These are phyloP conservation scores for Russula ochroleuca DNA, from an alignment of 768 basidiomycete species.

Conservation along the genomic window DNA sequence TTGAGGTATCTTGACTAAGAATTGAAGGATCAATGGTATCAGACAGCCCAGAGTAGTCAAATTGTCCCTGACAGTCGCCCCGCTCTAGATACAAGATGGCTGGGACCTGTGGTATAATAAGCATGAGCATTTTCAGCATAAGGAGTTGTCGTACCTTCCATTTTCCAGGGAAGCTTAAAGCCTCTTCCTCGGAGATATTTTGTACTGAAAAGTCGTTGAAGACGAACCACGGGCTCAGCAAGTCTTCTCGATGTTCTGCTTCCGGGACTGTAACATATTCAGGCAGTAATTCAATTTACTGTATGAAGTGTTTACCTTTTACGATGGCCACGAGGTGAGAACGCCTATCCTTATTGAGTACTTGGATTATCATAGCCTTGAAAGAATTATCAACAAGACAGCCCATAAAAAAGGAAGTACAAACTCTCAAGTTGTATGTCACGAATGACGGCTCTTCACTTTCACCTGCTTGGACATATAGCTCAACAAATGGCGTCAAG, in stretches of 20 bases:
- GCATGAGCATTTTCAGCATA: neutral
- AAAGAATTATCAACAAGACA: neutral
- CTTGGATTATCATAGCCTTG: constrained; percentile 79
- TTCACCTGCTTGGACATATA: constrained; percentile 58
- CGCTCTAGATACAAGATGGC: constrained; percentile 89
- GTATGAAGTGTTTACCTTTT: constrained; percentile 50
- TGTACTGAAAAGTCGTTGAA: constrained; percentile 96
- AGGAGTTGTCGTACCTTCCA: constrained; percentile 71
- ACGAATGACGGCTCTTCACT: constrained; percentile 52
- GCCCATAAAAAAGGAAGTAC: constrained; percentile 30
- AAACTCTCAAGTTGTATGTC: constrained; percentile 69
- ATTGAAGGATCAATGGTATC: constrained; percentile 67
- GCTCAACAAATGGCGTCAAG: constrained; percentile 50
- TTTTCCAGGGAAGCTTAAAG: constrained; percentile 74
- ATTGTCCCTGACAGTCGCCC: constrained; percentile 47
- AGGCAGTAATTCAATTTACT: neutral
- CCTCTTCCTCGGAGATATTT: constrained; percentile 82
- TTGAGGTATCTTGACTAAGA: constrained; percentile 80
- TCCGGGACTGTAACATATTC: constrained; percentile 55
- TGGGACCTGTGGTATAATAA: constrained; percentile 53
- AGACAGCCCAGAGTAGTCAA: constrained; percentile 66
- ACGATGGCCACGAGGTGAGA: constrained; percentile 88
- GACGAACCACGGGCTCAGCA: constrained; percentile 73
- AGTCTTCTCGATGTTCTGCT: constrained; percentile 39
- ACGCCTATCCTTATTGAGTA: constrained; percentile 62